Base-by-base conservation (phyloP, 2,329 filamentous ascomycete genomes). In the Lecanicillium sp. region DNA sequence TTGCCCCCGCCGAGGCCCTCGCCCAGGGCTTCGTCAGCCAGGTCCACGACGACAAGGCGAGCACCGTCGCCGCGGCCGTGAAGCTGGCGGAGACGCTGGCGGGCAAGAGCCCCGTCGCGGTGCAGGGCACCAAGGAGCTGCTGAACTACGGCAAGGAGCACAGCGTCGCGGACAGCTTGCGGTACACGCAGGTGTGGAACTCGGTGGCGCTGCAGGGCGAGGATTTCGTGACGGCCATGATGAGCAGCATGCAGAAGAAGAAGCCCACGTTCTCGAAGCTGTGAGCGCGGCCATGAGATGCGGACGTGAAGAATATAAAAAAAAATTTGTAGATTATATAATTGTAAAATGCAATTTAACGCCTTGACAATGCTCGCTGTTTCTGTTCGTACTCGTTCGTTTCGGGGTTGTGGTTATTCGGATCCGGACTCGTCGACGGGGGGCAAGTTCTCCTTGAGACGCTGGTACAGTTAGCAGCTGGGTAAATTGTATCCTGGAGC, bases 171-270 rank as follows among this genome's bases (percentile, higher is more conserved):
- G 89, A 95, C 56, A 88, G 84, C 39, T 68, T 97, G 63, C 79
- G 80, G 50, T 96, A 95, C 66, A 95, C 90, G 4, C 77, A 80
- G 10, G 76, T 93, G 1, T 96, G 90, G 91, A 97, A 97, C 62
- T 78, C 81, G 57, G 86, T 82, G 2, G 86, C 87, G 60, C 62
- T 95, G 57, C 90, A 96, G 71, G 86, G 87, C 6, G 71, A 74
- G 44, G 91, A 97, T 71, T 77, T 95, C 36, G 70, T 79, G 60
- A 71, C 76, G 51, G 89, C 90, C 1, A 72, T 96, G 62, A 61
- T 86, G 62, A 87, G 86, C 32, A 86, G 86, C 8, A 63, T 95
- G 54, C 75, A 86, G 66, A 95, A 86, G 77, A 83, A 74, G 55
- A 90, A 79, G 61, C 85, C 89, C 11, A 86, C 73, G 15, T 97